A percentile compares a stretch with the other conserved stretches of the same genome.
phyloP scores from a whole-genome alignment of 192 early-diverging fungal genomes.

The Haplosporangium gracile region DNA sequence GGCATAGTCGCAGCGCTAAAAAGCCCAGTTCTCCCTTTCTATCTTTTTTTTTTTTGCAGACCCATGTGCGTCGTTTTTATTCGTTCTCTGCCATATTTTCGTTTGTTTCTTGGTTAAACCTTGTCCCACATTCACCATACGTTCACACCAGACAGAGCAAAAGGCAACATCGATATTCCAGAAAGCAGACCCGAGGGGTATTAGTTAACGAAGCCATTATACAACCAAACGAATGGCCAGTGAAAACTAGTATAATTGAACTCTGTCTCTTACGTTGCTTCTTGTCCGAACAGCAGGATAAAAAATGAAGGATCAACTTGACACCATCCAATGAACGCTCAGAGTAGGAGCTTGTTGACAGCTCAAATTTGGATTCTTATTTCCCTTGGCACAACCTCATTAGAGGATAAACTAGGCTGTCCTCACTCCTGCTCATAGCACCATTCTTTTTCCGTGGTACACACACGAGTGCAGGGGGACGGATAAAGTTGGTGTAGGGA shows the following conservation, averaged over 20 bases:
- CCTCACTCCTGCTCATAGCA: neutral
- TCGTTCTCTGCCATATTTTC: neutral
- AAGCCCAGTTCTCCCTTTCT: conserved; percentile 6
- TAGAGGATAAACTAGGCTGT: neutral
- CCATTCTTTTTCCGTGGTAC: conserved; percentile 5
- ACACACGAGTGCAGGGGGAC: neutral
- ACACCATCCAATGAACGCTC: neutral
- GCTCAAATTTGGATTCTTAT: neutral
- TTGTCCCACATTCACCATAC: neutral
- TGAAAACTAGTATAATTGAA: neutral
- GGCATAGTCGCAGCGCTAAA: neutral
- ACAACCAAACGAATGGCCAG: neutral
- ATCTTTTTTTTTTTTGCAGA: neutral
- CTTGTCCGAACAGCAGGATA: neutral
- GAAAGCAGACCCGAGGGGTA: neutral
- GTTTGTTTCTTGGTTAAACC: neutral
- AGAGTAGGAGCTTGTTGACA: neutral
- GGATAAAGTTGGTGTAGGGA: neutral
- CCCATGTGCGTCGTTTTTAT: conserved; percentile 2
- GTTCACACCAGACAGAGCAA: neutral
- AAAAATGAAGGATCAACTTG: neutral
- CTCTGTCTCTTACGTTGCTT: neutral
- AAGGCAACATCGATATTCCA: neutral
- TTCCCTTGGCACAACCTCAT: neutral
- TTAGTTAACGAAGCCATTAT: neutral